Evolutionary conservation across 2,329 filamentous ascomycete genomes (phyloP).

Genomic region (Lomentospora prolificans): DNA sequence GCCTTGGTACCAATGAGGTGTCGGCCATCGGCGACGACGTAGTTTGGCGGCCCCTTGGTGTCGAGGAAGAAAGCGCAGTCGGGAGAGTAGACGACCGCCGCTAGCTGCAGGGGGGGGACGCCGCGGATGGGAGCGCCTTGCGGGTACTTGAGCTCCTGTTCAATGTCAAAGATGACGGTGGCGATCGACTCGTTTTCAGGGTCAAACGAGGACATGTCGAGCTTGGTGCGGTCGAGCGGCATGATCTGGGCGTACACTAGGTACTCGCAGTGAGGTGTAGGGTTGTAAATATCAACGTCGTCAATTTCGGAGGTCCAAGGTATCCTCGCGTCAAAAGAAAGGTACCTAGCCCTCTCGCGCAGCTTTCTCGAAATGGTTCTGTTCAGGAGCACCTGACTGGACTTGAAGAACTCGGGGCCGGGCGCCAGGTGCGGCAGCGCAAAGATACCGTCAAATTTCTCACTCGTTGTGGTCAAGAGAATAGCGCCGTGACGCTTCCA

Average conservation of each 20-base stretch:
- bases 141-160: slow-evolving; percentile 53
- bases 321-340: slow-evolving; percentile 47
- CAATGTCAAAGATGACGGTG: slow-evolving; percentile 42
- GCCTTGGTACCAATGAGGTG: slow-evolving; percentile 53
- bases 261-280: slow-evolving; percentile 74
- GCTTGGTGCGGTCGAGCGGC: slow-evolving; percentile 32
- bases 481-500: slow-evolving; percentile 73
- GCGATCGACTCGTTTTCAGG: slow-evolving; percentile 23
- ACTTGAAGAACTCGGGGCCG: slow-evolving; percentile 42
- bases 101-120: slow-evolving; percentile 51
- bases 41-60: slow-evolving; percentile 51
- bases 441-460: slow-evolving; percentile 90
- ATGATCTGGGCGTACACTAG: slow-evolving; percentile 76
- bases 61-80: slow-evolving; percentile 60
- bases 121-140: slow-evolving; percentile 45
- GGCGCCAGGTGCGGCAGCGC: slow-evolving; percentile 75
- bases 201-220: slow-evolving; percentile 21
- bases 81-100: slow-evolving; percentile 55
- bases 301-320: slow-evolving; percentile 70
- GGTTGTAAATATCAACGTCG: slow-evolving; percentile 46
- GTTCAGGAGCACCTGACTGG: slow-evolving; percentile 58
- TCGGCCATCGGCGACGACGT: slow-evolving; percentile 36
- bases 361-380: slow-evolving; percentile 60
- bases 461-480: slow-evolving; percentile 78
- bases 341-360: slow-evolving; percentile 47